phyloP scores from a whole-genome alignment of 768 basidiomycete species.

The Rhodosporidiobolus sp. region DNA sequence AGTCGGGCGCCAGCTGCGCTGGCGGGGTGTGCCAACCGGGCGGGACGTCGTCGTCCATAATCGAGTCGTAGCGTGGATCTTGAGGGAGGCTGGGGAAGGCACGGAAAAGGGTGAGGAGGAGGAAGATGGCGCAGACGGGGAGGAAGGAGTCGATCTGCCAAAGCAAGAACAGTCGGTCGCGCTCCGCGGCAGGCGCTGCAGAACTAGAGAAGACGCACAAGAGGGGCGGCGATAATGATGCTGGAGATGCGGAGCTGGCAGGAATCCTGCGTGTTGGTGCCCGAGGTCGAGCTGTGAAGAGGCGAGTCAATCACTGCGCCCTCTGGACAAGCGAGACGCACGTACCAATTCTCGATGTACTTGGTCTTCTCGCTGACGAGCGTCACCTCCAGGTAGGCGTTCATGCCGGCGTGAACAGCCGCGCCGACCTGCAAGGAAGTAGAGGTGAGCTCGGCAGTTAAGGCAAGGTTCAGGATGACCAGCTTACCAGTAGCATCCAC shows the following conservation, averaged over 20 bases:
- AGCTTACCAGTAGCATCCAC: slow-evolving; percentile 1
- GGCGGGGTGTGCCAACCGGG: slow-evolving; percentile 21
- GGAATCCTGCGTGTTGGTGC: too few relatives aligned
- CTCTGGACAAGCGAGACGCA: too few relatives aligned
- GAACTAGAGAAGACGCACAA: too few relatives aligned
- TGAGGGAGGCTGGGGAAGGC: not conserved
- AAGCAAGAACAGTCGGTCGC: not conserved
- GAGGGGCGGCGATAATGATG: not conserved
- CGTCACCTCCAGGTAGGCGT: not conserved
- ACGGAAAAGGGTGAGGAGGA: slow-evolving; percentile 9
- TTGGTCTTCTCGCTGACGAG: not conserved
- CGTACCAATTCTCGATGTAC: not conserved
- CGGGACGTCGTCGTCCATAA: slow-evolving; percentile 18
- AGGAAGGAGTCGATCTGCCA: slow-evolving; percentile 15
- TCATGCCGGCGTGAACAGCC: not conserved
- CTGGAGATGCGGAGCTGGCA: not conserved
- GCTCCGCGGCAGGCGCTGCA: not conserved
- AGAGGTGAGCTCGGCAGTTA: not conserved
- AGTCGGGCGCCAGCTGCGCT: slow-evolving; percentile 15
- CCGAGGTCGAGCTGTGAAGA: not conserved
- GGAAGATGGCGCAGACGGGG: not conserved
- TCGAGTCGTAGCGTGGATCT: not conserved
- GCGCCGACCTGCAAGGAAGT: not conserved
- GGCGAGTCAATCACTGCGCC: too few relatives aligned
- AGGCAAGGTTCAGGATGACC: accelerated